Percentiles rank a stretch among this genome's conserved stretches.
phyloP scores from a whole-genome alignment of 805 yeast genomes.

The Teunomyces barrocoloradensis region DNA sequence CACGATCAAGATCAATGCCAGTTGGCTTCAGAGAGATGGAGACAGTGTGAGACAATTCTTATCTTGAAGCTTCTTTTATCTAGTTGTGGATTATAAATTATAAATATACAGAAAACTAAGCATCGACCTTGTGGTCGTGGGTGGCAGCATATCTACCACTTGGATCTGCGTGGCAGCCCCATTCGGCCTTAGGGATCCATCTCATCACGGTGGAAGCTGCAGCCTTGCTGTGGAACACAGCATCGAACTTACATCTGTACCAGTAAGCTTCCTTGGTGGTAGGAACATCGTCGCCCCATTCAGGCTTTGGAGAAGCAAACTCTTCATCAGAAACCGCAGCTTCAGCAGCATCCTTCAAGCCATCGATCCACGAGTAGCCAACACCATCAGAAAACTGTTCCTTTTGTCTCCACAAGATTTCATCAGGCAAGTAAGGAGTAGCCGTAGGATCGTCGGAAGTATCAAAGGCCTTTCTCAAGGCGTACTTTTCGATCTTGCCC shows the following conservation, averaged over 20 bases:
- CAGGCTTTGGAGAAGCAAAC: slow-evolving; percentile 84
- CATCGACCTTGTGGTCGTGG: slow-evolving; percentile 59
- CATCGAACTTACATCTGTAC: slow-evolving; percentile 97
- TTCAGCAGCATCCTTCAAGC: slow-evolving; percentile 94
- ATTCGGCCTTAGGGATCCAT: slow-evolving; percentile 99
- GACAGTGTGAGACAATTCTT: slow-evolving; percentile 47
- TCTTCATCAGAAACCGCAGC: slow-evolving; percentile 83
- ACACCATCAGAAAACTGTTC: slow-evolving; percentile 99
- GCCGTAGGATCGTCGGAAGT: slow-evolving; percentile 75
- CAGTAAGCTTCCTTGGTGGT: slow-evolving; percentile 98
- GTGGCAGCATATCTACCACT: slow-evolving; percentile 94
- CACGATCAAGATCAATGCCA: slow-evolving; percentile 45
- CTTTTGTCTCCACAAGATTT: slow-evolving; percentile 98
- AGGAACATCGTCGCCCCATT: slow-evolving; percentile 96
- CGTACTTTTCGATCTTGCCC: slow-evolving; percentile 90
- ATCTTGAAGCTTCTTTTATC: not conserved
- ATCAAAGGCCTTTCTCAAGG: slow-evolving; percentile 96
- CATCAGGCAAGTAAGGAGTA: slow-evolving; percentile 90
- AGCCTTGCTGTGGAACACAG: slow-evolving; percentile 78
- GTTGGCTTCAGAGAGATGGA: slow-evolving; percentile 51
- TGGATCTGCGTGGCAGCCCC: slow-evolving; percentile 99
- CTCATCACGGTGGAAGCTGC: slow-evolving; percentile 98
- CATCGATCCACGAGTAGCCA: slow-evolving; percentile 99
- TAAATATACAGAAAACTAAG: not conserved
- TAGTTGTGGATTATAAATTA: not conserved